Conservation (phyloP, 176 grass and related monocot genomes). For the Eleusine indica region DNA sequence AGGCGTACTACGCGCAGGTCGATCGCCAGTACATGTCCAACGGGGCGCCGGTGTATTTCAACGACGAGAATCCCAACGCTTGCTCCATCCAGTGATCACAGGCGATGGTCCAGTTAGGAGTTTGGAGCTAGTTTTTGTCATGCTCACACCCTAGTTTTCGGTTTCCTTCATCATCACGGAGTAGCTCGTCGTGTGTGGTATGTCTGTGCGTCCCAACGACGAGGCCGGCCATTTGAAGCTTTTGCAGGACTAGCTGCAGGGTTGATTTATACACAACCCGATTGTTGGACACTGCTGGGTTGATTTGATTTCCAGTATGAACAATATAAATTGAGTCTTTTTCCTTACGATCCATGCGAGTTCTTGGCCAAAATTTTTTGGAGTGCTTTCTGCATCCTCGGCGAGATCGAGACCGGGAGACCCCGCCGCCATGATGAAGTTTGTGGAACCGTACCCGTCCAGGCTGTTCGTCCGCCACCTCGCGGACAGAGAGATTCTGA, state of each 20-base stretch:
- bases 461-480: no score
- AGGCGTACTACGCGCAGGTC: constrained; percentile 13
- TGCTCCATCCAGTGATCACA: constrained; percentile 38
- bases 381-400: no score
- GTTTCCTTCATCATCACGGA: not conserved
- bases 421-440: no score
- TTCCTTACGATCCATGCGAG: no score
- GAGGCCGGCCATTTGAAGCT: not conserved
- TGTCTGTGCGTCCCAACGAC: no score
- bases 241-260: not conserved
- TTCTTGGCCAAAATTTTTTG: not conserved
- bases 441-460: no score
- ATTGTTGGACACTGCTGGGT: not conserved
- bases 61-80: not conserved
- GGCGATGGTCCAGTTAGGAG: not conserved
- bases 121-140: not conserved
- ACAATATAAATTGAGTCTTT: not conserved
- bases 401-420: no score
- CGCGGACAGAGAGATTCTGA: no score
- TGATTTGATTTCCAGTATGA: not conserved
- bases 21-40: not conserved
- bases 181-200: no score
- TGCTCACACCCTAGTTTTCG: not conserved
- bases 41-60: not conserved
- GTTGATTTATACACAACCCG: not conserved